A percentile compares a stretch with the other conserved stretches of the same genome.
These are phyloP conservation scores for Suhomyces prunicola DNA, from an alignment of 805 yeast genomes.

Conservation along the genomic window DNA sequence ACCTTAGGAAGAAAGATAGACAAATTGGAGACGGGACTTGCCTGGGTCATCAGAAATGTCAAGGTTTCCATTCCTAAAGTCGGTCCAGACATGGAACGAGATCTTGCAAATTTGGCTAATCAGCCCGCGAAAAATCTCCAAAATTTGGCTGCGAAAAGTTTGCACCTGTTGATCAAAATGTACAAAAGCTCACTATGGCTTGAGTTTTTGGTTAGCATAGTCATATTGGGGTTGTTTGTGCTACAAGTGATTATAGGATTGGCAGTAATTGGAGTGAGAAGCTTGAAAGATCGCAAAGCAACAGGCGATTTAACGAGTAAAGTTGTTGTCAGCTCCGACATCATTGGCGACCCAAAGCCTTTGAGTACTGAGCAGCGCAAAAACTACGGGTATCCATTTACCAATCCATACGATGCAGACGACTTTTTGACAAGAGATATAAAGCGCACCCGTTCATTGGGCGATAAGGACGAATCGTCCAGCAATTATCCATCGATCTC, in stretches of 20 bases:
- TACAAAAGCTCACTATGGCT: conserved; percentile 5
- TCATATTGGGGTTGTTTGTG: conserved; percentile 10
- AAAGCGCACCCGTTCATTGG: background rate
- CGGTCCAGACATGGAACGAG: background rate
- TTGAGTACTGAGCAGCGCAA: conserved; percentile 21
- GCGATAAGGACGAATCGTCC: background rate
- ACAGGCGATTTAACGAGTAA: background rate
- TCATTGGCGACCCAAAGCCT: conserved; percentile 27
- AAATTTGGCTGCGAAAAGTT: background rate
- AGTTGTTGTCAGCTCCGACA: background rate
- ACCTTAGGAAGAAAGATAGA: conserved; percentile 71
- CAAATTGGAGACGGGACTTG: conserved; percentile 64
- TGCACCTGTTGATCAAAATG: background rate
- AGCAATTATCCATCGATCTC: conserved; percentile 1
- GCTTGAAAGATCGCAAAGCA: background rate
- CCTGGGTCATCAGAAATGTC: conserved; percentile 72
- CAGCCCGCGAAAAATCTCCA: background rate
- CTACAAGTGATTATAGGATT: conserved; percentile 8
- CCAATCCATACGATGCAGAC: conserved; percentile 11
- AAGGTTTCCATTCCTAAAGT: conserved; percentile 53
- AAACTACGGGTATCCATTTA: conserved; percentile 26
- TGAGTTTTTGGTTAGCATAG: conserved; percentile 5
- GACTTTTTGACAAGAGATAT: background rate
- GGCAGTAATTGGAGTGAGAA: background rate
- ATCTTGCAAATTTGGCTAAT: background rate